These are phyloP conservation scores for Saprolegnia parasitica DNA, from an alignment of 352 stramenopile species.

Conservation along the genomic window DNA sequence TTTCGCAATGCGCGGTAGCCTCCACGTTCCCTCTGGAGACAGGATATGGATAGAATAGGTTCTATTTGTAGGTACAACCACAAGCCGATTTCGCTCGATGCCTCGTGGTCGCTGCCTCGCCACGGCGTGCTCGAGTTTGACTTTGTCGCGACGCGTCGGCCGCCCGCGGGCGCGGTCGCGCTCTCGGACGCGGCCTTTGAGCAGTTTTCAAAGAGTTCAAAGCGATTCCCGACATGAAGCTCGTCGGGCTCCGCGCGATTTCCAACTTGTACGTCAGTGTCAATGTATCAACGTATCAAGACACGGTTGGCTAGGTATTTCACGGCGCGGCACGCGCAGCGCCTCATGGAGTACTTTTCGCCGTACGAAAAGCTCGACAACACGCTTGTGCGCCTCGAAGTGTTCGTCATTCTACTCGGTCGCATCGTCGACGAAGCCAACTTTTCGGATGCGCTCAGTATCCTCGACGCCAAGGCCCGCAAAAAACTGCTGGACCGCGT, in stretches of 20 bases:
- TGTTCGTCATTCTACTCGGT: slow-evolving; percentile 64
- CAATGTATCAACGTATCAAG: neutral
- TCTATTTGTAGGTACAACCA: slow-evolving; percentile 56
- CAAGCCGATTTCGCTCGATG: slow-evolving; percentile 45
- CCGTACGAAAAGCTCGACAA: slow-evolving; percentile 58
- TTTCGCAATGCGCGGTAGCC: slow-evolving; percentile 26
- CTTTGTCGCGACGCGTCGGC: slow-evolving; percentile 56
- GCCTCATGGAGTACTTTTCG: slow-evolving; percentile 74
- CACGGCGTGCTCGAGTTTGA: slow-evolving; percentile 68
- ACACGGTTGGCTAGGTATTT: slow-evolving; percentile 45
- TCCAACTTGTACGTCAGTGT: slow-evolving; percentile 35
- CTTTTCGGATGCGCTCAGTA: slow-evolving; percentile 52
- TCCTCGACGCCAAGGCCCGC: slow-evolving; percentile 61
- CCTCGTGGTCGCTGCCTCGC: slow-evolving; percentile 56
- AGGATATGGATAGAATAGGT: slow-evolving; percentile 37
- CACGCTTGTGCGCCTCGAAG: slow-evolving; percentile 58
- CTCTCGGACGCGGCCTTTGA: slow-evolving; percentile 63
- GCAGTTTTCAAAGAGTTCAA: slow-evolving; percentile 79
- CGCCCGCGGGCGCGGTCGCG: slow-evolving; percentile 52
- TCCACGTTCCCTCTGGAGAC: too few relatives aligned
- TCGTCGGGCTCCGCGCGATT: slow-evolving; percentile 61
- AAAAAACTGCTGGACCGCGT: slow-evolving; percentile 59
- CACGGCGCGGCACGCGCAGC: slow-evolving; percentile 57
- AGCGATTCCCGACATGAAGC: slow-evolving; percentile 58
- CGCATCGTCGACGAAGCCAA: slow-evolving; percentile 69